Evolutionary conservation across 176 grass and related monocot species (phyloP), one percentile per base, ranked within the genome.

Genomic region (Aechmea fasciata): DNA sequence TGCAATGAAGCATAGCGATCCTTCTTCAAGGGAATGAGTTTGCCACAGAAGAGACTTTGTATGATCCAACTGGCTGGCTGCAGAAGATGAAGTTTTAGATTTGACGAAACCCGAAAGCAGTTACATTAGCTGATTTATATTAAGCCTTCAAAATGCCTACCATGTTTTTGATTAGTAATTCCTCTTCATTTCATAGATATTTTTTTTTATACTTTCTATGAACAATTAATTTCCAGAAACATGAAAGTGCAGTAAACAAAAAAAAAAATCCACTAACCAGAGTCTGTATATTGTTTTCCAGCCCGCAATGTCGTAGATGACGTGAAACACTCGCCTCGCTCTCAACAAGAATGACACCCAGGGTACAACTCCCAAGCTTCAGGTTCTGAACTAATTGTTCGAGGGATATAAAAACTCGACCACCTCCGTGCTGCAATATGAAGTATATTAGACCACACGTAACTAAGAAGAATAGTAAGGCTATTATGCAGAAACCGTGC

Each of bases 51-150:
- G 48, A 96, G 80, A 50, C 83, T 85, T 52, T 81, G 74, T 68
- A 85, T 73, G 55, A 96, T 85, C 88, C 86, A 89, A 78, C 81
- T 89, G 69, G 87, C 85, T 50, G 88, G 77, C 92, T 96, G 81
- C 68, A 81, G 33, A 41, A 41, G 33, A 41, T 64, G 41, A 63
- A 50, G 41, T 41, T 41, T 41, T 13, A 57, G 13, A 52, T 18
- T 18, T 53, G 24, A 67, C 48, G 22, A 6, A 67, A 67, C 33
- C 33, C 33, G 33, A 33, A 33, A 3, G 4, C 29, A 2, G 29
- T 33, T 33, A 33, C 0, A 41, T 41, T 41, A 41, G 5, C 4
- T 41, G 33, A 41, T 41, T 41, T 41, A 41, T 41, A 41, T 7
- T 41, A 41, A 41, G 33, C 33, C 33, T 41, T 41, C 33, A 8